Base-by-base conservation (phyloP, 2,329 filamentous ascomycete species). In the Aureobasidium pullulans region DNA sequence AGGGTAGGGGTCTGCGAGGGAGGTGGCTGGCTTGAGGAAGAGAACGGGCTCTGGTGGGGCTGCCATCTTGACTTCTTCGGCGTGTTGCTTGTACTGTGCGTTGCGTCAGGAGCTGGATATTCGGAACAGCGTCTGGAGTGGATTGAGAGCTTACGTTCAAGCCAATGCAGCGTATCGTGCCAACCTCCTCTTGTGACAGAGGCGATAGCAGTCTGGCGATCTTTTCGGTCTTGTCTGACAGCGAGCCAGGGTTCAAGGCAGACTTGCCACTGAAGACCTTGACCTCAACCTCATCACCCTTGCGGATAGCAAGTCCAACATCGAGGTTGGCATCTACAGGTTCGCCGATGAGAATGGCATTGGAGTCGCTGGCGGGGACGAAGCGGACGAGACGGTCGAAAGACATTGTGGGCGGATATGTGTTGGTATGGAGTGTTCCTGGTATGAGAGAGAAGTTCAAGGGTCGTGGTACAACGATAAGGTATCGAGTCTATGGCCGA, bases 91-190 rank as follows among this genome's bases (percentile, higher is more conserved):
- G 67, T 81, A 81, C 76, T 78, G 37, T 60, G 5, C 4, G 13
- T 49, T 23, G 28, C 19, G 39, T 44, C 28, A 52, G 39, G 13
- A 34, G 8, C 31, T 32, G 4, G 19, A 7, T n/a, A 5, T 44
- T 42, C n/a, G 11, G 2, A n/a, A 7, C 10, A 28, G 5, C 16
- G 16, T 28, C 16, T 7, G 3, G 16, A n/a, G 15, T 46, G 19
- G 47, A 34, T 9, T 29, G 10, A 23, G 28, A 11, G 66, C 71
- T 62, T 66, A 77, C 77, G 62, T 85, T 84, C 62, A 85, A 64
- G 0, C 82, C 82, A 62, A 85, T 81, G 65, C 82, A 84, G 47
- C 81, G 75, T 54, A 85, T 82, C 0, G 81, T 79, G 28, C 81
- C 81, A 52, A 81, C 77, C 63, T 83, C 80, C 19, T 66, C 66